Evolutionary conservation across 2,329 filamentous ascomycete species (phyloP).

Genomic region (Botrytis fabae): DNA sequence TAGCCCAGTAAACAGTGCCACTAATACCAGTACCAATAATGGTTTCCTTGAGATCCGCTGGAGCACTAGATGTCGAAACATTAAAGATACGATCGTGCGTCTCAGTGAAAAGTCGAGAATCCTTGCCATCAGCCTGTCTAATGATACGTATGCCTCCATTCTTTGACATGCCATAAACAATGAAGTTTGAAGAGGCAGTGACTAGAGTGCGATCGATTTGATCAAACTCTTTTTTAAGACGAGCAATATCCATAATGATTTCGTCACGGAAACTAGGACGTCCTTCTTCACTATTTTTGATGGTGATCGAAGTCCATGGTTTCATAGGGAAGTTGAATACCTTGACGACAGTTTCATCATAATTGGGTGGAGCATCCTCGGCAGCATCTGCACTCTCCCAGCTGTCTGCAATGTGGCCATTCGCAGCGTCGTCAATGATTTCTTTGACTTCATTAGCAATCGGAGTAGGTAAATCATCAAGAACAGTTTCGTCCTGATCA

Average conservation of each 20-base stretch:
- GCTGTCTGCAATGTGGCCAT: conserved; percentile 69
- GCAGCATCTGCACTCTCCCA: conserved; percentile 85
- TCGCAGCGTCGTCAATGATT: conserved; percentile 55
- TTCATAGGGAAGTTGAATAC: conserved; percentile 97
- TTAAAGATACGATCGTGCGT: conserved; percentile 95
- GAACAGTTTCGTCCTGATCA: conserved; percentile 54
- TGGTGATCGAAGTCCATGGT: conserved; percentile 87
- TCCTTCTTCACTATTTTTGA: conserved; percentile 59
- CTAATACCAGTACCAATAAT: conserved; percentile 92
- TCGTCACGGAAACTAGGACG: conserved; percentile 72
- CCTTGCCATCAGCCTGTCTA: conserved; percentile 87
- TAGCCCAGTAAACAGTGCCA: conserved; percentile 94
- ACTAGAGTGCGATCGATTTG: conserved; percentile 94
- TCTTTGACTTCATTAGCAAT: conserved; percentile 58
- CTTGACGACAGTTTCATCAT: conserved; percentile 64
- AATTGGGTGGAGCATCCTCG: conserved; percentile 61
- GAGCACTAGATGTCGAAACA: conserved; percentile 75
- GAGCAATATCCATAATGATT: conserved; percentile 86
- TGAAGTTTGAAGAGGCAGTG: conserved; percentile 85
- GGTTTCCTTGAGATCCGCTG: conserved; percentile 67
- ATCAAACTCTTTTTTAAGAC: conserved; percentile 96
- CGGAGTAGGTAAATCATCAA: conserved; percentile 56
- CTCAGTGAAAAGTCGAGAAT: conserved; percentile 88
- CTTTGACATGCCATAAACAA: conserved; percentile 92
- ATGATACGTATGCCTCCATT: conserved; percentile 91